These are phyloP conservation scores for Cylindrodendrum hubeiense DNA, from an alignment of 2,329 filamentous ascomycete species.

Conservation along the genomic window DNA sequence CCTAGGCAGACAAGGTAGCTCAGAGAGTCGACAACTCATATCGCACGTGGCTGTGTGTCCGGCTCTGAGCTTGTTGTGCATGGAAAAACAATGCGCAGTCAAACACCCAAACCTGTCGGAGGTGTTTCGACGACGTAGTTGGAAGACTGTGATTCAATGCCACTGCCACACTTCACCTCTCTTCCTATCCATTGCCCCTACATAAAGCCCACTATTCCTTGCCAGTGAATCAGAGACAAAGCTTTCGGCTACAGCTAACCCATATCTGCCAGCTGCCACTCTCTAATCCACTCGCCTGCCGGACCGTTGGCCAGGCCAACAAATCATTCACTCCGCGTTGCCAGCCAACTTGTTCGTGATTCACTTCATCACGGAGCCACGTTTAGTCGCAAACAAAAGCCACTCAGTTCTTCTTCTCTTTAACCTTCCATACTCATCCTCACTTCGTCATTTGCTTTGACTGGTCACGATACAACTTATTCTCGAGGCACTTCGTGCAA, in stretches of 20 bases:
- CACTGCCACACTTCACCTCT: background rate
- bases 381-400: background rate
- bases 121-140: background rate
- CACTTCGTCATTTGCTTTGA: background rate
- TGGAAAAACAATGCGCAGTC: background rate
- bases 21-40: background rate
- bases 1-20: background rate
- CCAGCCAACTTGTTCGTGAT: background rate
- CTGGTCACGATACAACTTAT: background rate
- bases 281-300: background rate
- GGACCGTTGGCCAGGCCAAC: background rate
- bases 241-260: too few relatives aligned
- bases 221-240: background rate
- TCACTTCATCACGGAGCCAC: background rate
- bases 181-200: background rate
- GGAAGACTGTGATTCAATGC: background rate
- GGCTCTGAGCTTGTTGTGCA: background rate
- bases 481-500: background rate
- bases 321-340: background rate
- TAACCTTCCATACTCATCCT: background rate
- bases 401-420: background rate
- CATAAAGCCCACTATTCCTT: background rate
- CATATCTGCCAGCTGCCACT: background rate
- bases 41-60: background rate
- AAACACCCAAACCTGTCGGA: background rate